A percentile compares a stretch with the other conserved stretches of the same genome.
phyloP scores from a whole-genome alignment of 495 filamentous ascomycete genomes.

The Diplogelasinospora grovesii region DNA sequence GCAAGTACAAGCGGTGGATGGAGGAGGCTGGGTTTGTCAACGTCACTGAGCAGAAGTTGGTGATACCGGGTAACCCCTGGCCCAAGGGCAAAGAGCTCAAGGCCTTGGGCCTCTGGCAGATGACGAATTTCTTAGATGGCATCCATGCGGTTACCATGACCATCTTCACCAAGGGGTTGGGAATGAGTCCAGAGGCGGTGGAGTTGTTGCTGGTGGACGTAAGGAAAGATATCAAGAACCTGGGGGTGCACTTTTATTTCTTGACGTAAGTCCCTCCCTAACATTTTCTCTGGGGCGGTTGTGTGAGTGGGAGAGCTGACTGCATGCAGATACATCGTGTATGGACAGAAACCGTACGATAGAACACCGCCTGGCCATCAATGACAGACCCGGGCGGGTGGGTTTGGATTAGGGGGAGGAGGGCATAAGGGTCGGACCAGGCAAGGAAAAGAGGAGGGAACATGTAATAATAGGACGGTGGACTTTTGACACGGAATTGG shows the following conservation, averaged over 20 bases:
- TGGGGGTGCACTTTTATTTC: slow-evolving; percentile 5
- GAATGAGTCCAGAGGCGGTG: slow-evolving; percentile 44
- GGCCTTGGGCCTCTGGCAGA: slow-evolving; percentile 39
- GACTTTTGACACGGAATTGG: background rate
- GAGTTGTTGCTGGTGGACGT: slow-evolving; percentile 48
- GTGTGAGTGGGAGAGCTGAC: background rate
- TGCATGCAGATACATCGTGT: slow-evolving; percentile 1
- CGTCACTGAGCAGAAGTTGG: slow-evolving; percentile 36
- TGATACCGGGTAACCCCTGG: slow-evolving; percentile 49
- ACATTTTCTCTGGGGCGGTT: background rate
- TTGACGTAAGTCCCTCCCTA: background rate
- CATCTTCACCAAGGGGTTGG: slow-evolving; percentile 45
- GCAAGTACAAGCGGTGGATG: slow-evolving; percentile 23
- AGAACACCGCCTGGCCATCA: background rate
- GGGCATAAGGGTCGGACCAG: background rate
- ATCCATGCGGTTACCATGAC: slow-evolving; percentile 44
- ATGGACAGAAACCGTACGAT: slow-evolving; percentile 2
- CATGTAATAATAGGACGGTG: background rate
- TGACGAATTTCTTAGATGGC: slow-evolving; percentile 32
- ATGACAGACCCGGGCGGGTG: background rate
- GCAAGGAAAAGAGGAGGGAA: background rate
- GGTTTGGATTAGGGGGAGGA: background rate
- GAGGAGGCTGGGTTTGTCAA: slow-evolving; percentile 39
- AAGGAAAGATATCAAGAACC: slow-evolving; percentile 18
- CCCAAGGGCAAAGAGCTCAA: slow-evolving; percentile 40